These are phyloP conservation scores for Aspergillus tamarii DNA, from an alignment of 2,329 filamentous ascomycete species.

Conservation along the genomic window DNA sequence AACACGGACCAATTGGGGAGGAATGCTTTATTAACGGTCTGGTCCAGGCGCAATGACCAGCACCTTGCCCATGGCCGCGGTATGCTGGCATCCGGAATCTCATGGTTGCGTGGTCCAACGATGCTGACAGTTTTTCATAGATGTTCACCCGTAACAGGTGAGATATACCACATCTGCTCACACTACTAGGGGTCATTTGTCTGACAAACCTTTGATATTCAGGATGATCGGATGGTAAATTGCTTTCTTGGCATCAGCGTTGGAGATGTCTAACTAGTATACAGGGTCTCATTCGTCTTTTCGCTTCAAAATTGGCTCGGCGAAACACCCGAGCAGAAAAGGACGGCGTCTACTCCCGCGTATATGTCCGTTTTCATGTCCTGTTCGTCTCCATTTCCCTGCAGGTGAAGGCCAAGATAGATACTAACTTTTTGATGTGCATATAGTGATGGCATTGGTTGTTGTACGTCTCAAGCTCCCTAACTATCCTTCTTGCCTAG, in stretches of 20 bases:
- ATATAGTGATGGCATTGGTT: slow-evolving; percentile 62
- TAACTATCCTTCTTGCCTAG: not conserved
- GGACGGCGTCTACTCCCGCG: slow-evolving; percentile 68
- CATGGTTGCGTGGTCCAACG: not conserved
- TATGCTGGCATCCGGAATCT: slow-evolving; percentile 43
- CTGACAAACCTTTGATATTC: slow-evolving; percentile 19
- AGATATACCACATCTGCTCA: slow-evolving; percentile 26
- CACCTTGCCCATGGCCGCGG: slow-evolving; percentile 90
- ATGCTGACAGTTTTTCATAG: slow-evolving; percentile 41
- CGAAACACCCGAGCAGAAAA: slow-evolving; percentile 55
- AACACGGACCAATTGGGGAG: not conserved
- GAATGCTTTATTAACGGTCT: slow-evolving; percentile 22
- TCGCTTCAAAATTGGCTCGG: slow-evolving; percentile 53
- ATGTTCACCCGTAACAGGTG: slow-evolving; percentile 92
- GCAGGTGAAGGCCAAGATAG: not conserved
- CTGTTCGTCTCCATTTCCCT: slow-evolving; percentile 53
- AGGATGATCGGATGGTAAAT: slow-evolving; percentile 67
- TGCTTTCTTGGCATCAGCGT: not conserved
- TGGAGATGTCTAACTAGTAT: slow-evolving; percentile 21
- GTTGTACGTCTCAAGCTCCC: slow-evolving; percentile 43
- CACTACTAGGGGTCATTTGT: slow-evolving; percentile 13
- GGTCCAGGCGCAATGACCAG: slow-evolving; percentile 64
- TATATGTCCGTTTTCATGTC: slow-evolving; percentile 80
- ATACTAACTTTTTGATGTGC: slow-evolving; percentile 19
- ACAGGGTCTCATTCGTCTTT: slow-evolving; percentile 52